These are phyloP conservation scores for Cercospora janseana DNA, from an alignment of 2,329 filamentous ascomycete genomes.

Conservation along the genomic window DNA sequence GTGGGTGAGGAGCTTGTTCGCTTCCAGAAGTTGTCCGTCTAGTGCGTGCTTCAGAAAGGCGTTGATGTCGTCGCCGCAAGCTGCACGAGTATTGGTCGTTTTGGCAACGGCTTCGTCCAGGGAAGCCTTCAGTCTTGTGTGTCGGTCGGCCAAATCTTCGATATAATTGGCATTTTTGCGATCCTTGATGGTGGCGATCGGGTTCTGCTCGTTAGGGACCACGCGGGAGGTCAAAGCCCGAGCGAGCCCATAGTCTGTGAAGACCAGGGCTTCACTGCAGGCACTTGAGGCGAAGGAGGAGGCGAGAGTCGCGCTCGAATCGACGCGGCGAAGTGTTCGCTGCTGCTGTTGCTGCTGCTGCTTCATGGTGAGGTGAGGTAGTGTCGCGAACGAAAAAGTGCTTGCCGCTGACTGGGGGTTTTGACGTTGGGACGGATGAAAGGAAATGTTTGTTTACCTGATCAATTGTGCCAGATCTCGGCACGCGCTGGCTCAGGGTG, in stretches of 20 bases:
- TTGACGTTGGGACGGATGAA: neutral
- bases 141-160: slow-evolving; percentile 1
- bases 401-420: neutral
- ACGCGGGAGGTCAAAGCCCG: slow-evolving; percentile 15
- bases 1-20: slow-evolving; percentile 21
- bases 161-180: slow-evolving; percentile 18
- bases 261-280: slow-evolving; percentile 10
- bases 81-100: neutral
- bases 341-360: neutral
- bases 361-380: neutral
- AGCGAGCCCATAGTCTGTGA: slow-evolving; percentile 15
- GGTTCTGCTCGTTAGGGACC: slow-evolving; percentile 12
- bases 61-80: slow-evolving; percentile 13
- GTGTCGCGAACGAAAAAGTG: neutral
- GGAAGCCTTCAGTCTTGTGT: neutral
- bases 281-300: slow-evolving; percentile 12
- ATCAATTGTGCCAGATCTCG: neutral
- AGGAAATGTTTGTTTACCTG: slow-evolving; percentile 5
- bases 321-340: neutral
- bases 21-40: slow-evolving; percentile 14
- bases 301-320: slow-evolving; percentile 3
- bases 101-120: slow-evolving; percentile 12
- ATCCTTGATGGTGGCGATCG: slow-evolving; percentile 18
- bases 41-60: slow-evolving; percentile 10
- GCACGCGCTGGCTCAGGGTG: neutral